A percentile compares a stretch with the other conserved stretches of the same genome.
These are phyloP conservation scores for Halocafeteria seosinensis DNA, from an alignment of 108 stramenopile genomes.

Conservation along the genomic window DNA sequence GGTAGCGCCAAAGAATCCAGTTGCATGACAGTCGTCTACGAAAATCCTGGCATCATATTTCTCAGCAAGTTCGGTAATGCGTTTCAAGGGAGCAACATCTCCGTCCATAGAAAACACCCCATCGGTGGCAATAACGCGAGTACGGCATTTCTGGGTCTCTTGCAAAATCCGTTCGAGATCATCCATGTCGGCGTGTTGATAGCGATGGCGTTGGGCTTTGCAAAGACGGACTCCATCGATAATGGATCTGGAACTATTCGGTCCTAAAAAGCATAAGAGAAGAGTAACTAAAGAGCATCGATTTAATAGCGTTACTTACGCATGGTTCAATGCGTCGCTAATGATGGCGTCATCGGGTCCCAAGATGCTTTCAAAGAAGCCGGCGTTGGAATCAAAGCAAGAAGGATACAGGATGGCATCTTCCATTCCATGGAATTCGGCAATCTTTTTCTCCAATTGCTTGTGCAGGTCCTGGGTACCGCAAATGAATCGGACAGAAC, in stretches of 20 bases:
- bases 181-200: constrained; percentile 27
- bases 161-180: constrained; percentile 19
- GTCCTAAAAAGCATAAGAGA: too few relatives aligned
- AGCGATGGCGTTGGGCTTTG: constrained; percentile 16
- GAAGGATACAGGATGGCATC: constrained; percentile 21
- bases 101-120: constrained; percentile 29
- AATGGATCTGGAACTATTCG: too few relatives aligned
- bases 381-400: constrained; percentile 26
- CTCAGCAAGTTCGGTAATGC: constrained; percentile 17
- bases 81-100: constrained; percentile 5
- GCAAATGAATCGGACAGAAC: constrained; percentile 13
- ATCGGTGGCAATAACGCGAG: constrained; percentile 24
- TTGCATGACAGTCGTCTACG: constrained; percentile 27
- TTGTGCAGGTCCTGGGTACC: constrained; percentile 16
- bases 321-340: constrained; percentile 10
- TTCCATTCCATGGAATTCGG: constrained; percentile 21
- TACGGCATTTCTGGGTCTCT: constrained; percentile 1
- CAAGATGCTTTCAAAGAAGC: constrained; percentile 19
- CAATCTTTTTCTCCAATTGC: constrained; percentile 4
- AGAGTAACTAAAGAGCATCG: constrained; percentile 3
- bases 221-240: constrained; percentile 25
- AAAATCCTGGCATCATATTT: constrained; percentile 23
- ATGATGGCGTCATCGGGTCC: constrained; percentile 20
- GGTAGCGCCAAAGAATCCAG: constrained; percentile 22
- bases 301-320: too few relatives aligned